Evolutionary conservation across 2,329 filamentous ascomycete genomes (phyloP), one percentile per base, ranked within the genome.

Genomic region (Huntiella abstrusa): DNA sequence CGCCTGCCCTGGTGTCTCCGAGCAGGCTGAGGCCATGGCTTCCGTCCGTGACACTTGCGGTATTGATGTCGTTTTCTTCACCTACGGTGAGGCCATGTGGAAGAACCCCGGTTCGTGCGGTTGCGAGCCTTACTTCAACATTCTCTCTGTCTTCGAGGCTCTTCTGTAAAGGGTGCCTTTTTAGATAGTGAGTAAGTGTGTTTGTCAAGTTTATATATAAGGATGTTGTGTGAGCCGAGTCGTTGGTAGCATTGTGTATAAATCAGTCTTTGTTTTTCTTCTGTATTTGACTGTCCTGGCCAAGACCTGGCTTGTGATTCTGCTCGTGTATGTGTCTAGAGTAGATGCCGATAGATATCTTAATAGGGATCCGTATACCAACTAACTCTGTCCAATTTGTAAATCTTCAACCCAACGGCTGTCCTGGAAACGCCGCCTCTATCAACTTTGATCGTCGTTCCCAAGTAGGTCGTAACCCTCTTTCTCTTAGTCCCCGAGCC

Each of bases 91-190:
- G 57, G 87, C 95, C 61, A 52, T 62, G 54, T 96, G 87, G 87
- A 95, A 95, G 77, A 56, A 64, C 36, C 63, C 72, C 28, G 81
- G 80, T 54, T 60, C 64, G 33, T 83, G 77, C 63, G 64, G 64
- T 51, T 84, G 86, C 56, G 87, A 95, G 77, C 75, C 78, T 65
- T 69, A 70, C 70, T 95, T 84, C 74, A 84, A 86, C 52, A 77
- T 56, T 52, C 52, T 52, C 49, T 43, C 43, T 46, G 36, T 51
- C 41, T 53, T 55, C 43, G 43, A 43, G 35, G 37, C 41, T 15
- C 33, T 38, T 28, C 11, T 34, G 28, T 43, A 43, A 43, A 43
- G 38, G 7, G 11, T 3, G 34, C 5, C 34, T 36, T 1, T 36
- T 1, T 36, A 36, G 12, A 36, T 36, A 13, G 17, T 40, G 15